phyloP scores from a whole-genome alignment of 2,329 filamentous ascomycete species.

The Aspergillus sp. region DNA sequence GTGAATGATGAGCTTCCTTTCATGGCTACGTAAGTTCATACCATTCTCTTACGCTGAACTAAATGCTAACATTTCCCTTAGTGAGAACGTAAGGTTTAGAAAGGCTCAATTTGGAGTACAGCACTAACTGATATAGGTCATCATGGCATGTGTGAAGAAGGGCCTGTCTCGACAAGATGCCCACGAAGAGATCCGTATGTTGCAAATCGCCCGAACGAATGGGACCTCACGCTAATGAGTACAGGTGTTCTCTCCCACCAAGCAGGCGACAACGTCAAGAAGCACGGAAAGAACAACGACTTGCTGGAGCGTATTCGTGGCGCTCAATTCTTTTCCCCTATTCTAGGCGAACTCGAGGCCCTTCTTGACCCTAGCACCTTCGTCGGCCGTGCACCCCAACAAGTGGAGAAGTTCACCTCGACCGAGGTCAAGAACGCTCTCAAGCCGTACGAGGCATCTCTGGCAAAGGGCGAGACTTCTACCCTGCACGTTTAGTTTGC shows the following conservation, averaged over 20 bases:
- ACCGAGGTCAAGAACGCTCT: conserved; percentile 43
- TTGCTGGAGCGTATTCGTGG: conserved; percentile 67
- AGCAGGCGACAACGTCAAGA: conserved; percentile 62
- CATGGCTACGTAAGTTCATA: conserved; percentile 57
- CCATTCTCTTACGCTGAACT: neutral
- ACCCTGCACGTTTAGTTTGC: conserved; percentile 32
- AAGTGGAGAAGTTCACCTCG: conserved; percentile 46
- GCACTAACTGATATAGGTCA: conserved; percentile 48
- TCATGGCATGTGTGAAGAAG: conserved; percentile 67
- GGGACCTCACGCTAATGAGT: neutral
- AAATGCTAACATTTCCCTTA: conserved; percentile 2
- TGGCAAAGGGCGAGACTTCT: conserved; percentile 30
- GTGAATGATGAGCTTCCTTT: conserved; percentile 75
- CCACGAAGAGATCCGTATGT: conserved; percentile 69
- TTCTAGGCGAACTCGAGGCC: conserved; percentile 59
- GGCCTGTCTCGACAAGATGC: conserved; percentile 69
- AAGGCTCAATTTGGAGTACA: conserved; percentile 4
- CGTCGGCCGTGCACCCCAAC: conserved; percentile 48
- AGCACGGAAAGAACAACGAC: conserved; percentile 68
- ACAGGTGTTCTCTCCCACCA: conserved; percentile 63
- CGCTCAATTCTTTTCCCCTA: conserved; percentile 64
- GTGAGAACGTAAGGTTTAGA: conserved; percentile 24
- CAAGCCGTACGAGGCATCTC: conserved; percentile 37
- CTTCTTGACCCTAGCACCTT: conserved; percentile 59
- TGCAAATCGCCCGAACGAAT: neutral